Evolutionary conservation across 768 basidiomycete genomes (phyloP).

Genomic region (Fibroporia radiculosa): DNA sequence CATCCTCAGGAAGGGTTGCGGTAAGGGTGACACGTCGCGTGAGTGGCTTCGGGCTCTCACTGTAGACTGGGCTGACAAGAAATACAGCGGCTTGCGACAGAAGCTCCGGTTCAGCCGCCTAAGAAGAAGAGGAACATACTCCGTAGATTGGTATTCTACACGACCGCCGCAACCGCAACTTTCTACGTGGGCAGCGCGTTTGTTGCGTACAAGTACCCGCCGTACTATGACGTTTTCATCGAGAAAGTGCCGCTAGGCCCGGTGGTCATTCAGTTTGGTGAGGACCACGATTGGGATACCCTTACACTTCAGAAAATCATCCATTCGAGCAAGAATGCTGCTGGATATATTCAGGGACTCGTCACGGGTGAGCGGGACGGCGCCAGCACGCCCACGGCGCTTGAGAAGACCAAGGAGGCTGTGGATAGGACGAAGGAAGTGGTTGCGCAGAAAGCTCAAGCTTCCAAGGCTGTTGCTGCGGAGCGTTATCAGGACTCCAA

Average conservation of each 20-base stretch:
- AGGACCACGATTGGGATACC: slow-evolving; percentile 71
- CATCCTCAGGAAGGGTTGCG: slow-evolving; percentile 33
- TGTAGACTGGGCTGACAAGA: background rate
- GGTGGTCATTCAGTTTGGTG: slow-evolving; percentile 72
- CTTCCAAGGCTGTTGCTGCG: slow-evolving; percentile 22
- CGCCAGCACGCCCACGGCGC: slow-evolving; percentile 11
- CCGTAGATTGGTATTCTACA: slow-evolving; percentile 57
- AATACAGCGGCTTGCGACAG: slow-evolving; percentile 56
- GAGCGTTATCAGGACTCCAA: slow-evolving; percentile 36
- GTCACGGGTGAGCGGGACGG: slow-evolving; percentile 44
- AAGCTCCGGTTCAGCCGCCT: slow-evolving; percentile 29
- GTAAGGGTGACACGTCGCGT: slow-evolving; percentile 56
- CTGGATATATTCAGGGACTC: slow-evolving; percentile 42
- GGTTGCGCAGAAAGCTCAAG: slow-evolving; percentile 30
- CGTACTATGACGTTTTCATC: slow-evolving; percentile 83
- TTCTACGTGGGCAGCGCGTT: slow-evolving; percentile 83
- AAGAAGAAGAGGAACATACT: slow-evolving; percentile 50
- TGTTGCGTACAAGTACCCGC: slow-evolving; percentile 65
- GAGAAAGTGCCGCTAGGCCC: slow-evolving; percentile 74
- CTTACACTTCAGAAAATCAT: slow-evolving; percentile 56
- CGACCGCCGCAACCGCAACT: slow-evolving; percentile 56
- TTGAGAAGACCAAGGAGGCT: slow-evolving; percentile 25
- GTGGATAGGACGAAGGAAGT: slow-evolving; percentile 28
- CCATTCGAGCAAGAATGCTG: slow-evolving; percentile 42
- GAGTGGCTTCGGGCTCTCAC: slow-evolving; percentile 19